These are phyloP conservation scores for Magnusiomyces tetraspermus DNA, from an alignment of 1,139 yeast species.

Conservation along the genomic window DNA sequence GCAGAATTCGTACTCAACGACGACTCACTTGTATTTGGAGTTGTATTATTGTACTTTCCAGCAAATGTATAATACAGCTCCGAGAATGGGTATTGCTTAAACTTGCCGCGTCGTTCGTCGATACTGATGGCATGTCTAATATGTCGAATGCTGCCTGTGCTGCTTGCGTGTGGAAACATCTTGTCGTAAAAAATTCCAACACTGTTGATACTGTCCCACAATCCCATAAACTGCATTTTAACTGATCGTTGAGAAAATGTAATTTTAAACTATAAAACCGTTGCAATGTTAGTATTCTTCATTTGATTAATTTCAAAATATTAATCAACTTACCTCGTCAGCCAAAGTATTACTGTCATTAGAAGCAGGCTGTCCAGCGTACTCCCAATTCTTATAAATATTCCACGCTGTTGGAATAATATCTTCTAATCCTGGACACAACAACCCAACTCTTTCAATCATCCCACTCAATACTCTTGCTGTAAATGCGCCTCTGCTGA, in stretches of 20 bases:
- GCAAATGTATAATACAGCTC: slow-evolving; percentile 4
- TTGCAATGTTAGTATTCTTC: not conserved
- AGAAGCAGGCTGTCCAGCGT: slow-evolving; percentile 39
- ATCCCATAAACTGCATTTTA: slow-evolving; percentile 47
- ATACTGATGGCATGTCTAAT: slow-evolving; percentile 56
- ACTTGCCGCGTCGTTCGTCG: slow-evolving; percentile 56
- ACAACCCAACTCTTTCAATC: slow-evolving; percentile 51
- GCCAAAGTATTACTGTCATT: slow-evolving; percentile 38
- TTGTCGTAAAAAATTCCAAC: slow-evolving; percentile 50
- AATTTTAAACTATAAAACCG: slow-evolving; percentile 12
- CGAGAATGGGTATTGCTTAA: slow-evolving; percentile 43
- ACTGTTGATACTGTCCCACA: slow-evolving; percentile 60
- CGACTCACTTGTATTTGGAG: slow-evolving; percentile 32
- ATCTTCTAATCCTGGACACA: slow-evolving; percentile 45
- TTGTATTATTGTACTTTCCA: slow-evolving; percentile 1
- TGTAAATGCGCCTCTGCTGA: slow-evolving; percentile 56
- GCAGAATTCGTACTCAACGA: not conserved
- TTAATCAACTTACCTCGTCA: slow-evolving; percentile 29
- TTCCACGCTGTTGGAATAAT: slow-evolving; percentile 53
- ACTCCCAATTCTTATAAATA: slow-evolving; percentile 52
- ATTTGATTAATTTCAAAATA: not conserved
- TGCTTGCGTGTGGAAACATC: slow-evolving; percentile 47
- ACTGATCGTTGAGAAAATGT: slow-evolving; percentile 24
- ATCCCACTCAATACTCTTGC: slow-evolving; percentile 55
- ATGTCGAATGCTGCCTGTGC: slow-evolving; percentile 44